phyloP scores from a whole-genome alignment of 2,329 filamentous ascomycete genomes.

The Alternaria sp. region DNA sequence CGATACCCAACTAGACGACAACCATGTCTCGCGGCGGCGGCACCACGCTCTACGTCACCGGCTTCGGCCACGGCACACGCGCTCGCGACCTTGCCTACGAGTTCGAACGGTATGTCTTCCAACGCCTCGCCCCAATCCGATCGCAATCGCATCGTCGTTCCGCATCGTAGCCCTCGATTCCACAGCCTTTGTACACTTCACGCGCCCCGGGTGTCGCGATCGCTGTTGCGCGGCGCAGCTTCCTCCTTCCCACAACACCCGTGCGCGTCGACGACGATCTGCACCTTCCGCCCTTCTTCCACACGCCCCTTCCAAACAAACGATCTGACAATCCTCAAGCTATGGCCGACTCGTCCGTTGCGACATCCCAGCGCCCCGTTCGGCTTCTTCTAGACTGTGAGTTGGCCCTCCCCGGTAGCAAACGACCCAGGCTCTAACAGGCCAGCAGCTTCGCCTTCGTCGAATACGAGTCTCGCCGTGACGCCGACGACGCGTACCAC shows the following conservation, averaged over 20 bases:
- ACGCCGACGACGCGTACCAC: slow-evolving; percentile 98
- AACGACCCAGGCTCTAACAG: slow-evolving; percentile 24
- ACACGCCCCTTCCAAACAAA: slow-evolving; percentile 16
- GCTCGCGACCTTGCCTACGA: slow-evolving; percentile 99
- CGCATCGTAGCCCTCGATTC: slow-evolving; percentile 23
- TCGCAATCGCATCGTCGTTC: slow-evolving; percentile 41
- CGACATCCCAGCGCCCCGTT: slow-evolving; percentile 95
- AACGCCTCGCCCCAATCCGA: slow-evolving; percentile 47
- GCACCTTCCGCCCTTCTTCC: slow-evolving; percentile 21
- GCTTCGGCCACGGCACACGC: slow-evolving; percentile 98
- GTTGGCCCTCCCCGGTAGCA: slow-evolving; percentile 51
- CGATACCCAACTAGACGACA: slow-evolving; percentile 21
- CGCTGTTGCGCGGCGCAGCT: slow-evolving; percentile 7
- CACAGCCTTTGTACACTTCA: slow-evolving; percentile 11
- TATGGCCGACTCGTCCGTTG: slow-evolving; percentile 98
- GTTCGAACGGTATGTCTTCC: slow-evolving; percentile 97
- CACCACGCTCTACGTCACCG: slow-evolving; percentile 96
- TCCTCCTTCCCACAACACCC: slow-evolving; percentile 30
- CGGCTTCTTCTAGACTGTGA: slow-evolving; percentile 93
- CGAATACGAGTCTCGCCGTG: slow-evolving; percentile 97
- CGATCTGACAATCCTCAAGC: slow-evolving; percentile 65
- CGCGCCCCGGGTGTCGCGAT: neutral
- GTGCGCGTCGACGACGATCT: slow-evolving; percentile 1
- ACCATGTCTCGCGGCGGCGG: slow-evolving; percentile 88
- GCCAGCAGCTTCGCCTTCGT: slow-evolving; percentile 91